Evolutionary conservation across 73 alveolate genomes (phyloP).

Genomic region (Halteria grandinella): DNA sequence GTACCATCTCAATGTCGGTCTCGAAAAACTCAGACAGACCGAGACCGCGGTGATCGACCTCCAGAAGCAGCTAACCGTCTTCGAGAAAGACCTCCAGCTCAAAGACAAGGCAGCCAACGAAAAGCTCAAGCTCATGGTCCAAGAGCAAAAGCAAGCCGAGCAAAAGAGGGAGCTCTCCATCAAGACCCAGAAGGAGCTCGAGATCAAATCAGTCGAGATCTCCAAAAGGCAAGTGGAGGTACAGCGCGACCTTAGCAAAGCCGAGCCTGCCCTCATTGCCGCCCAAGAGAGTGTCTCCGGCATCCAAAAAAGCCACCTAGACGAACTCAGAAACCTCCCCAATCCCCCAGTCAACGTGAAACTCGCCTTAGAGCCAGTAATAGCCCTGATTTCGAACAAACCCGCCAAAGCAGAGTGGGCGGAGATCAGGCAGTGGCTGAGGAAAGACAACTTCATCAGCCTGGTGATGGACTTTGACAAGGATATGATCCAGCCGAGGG

Average conservation of each 20-base stretch:
- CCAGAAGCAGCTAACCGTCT: conserved; percentile 84
- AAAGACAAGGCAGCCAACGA: conserved; percentile 96
- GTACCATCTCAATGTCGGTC: conserved; percentile 95
- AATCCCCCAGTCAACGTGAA: conserved; percentile 91
- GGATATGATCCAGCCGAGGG: conserved; percentile 64
- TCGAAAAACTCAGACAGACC: conserved; percentile 92
- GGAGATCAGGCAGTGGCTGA: conserved; percentile 80
- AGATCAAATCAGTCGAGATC: conserved; percentile 77
- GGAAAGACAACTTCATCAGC: conserved; percentile 88
- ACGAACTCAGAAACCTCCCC: conserved; percentile 87
- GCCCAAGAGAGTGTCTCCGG: conserved; percentile 93
- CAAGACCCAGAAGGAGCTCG: conserved; percentile 73
- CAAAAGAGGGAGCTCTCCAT: conserved; percentile 81
- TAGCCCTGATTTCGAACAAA: conserved; percentile 73
- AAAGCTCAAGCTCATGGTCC: conserved; percentile 91
- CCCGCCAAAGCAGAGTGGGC: conserved; percentile 84
- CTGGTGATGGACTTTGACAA: conserved; percentile 88
- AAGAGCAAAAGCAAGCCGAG: conserved; percentile 96
- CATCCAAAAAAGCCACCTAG: conserved; percentile 80
- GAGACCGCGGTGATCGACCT: conserved; percentile 90
- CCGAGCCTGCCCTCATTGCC: conserved; percentile 94
- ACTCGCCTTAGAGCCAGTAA: conserved; percentile 92
- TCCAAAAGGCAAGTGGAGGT: conserved; percentile 82
- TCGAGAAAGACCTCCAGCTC: conserved; percentile 85
- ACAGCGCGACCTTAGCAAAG: conserved; percentile 84